phyloP scores from a whole-genome alignment of 2,329 filamentous ascomycete species.

The Lasiodiplodia hormozganensis region DNA sequence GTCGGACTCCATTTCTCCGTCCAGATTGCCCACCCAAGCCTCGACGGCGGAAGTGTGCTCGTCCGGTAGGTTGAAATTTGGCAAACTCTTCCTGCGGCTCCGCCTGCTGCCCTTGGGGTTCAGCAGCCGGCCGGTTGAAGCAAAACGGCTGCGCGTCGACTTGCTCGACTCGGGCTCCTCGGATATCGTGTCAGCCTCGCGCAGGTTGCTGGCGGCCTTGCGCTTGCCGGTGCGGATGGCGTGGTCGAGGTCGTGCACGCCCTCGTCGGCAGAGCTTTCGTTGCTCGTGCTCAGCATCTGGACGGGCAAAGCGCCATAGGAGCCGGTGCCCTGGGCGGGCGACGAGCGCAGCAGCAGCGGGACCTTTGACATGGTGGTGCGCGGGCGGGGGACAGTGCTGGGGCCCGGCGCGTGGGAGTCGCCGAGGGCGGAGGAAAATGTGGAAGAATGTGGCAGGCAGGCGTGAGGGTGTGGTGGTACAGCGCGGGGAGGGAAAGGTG shows the following conservation, averaged over 20 bases:
- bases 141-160: slow-evolving; percentile 8
- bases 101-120: slow-evolving; percentile 14
- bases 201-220: slow-evolving; percentile 33
- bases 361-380: slow-evolving; percentile 54
- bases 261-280: slow-evolving; percentile 44
- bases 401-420: slow-evolving; percentile 3
- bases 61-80: slow-evolving; percentile 16
- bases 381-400: background rate
- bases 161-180: slow-evolving; percentile 26
- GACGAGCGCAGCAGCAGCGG: slow-evolving; percentile 67
- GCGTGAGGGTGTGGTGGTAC: slow-evolving; percentile 16
- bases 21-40: slow-evolving; percentile 23
- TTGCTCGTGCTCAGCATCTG: slow-evolving; percentile 48
- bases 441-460: slow-evolving; percentile 6
- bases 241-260: slow-evolving; percentile 36
- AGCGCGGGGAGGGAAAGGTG: slow-evolving; percentile 11
- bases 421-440: slow-evolving; percentile 4
- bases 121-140: slow-evolving; percentile 15
- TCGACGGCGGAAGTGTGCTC: slow-evolving; percentile 22
- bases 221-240: slow-evolving; percentile 35
- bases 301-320: slow-evolving; percentile 65
- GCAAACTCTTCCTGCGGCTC: slow-evolving; percentile 26
- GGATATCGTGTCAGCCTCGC: slow-evolving; percentile 12
- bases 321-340: slow-evolving; percentile 66
- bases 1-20: slow-evolving; percentile 13